phyloP scores from a whole-genome alignment of 2,329 filamentous ascomycete genomes.

The Rutstroemia sydowiana region DNA sequence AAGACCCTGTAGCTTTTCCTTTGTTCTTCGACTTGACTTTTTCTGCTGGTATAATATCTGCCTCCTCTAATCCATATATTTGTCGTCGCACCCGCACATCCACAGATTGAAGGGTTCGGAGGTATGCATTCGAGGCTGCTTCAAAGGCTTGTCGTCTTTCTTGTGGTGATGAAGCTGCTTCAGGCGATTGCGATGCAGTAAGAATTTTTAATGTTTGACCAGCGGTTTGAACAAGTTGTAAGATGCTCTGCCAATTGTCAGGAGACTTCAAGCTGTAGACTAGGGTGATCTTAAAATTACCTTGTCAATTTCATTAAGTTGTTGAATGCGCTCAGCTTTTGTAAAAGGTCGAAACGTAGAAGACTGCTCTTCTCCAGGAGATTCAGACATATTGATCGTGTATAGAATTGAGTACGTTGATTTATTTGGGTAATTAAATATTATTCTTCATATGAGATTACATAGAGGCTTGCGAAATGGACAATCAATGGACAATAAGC shows the following conservation, averaged over 20 bases:
- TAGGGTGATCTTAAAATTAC: constrained; percentile 32
- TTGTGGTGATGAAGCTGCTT: constrained; percentile 3
- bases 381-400: constrained; percentile 10
- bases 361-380: constrained; percentile 11
- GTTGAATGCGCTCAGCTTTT: constrained; percentile 69
- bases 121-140: constrained; percentile 57
- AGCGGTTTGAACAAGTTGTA: constrained; percentile 48
- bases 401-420: too few relatives aligned
- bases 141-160: constrained; percentile 43
- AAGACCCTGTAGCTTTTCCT: constrained; percentile 1
- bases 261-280: background rate
- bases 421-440: too few relatives aligned
- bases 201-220: constrained; percentile 58
- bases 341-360: constrained; percentile 44
- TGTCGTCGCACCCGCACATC: constrained; percentile 69
- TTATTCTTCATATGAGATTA: too few relatives aligned
- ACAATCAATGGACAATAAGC: background rate
- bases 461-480: too few relatives aligned
- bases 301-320: constrained; percentile 72
- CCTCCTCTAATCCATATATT: constrained; percentile 75
- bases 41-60: constrained; percentile 55
- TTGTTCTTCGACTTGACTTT: constrained; percentile 21
- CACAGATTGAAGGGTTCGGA: constrained; percentile 64
- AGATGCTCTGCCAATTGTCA: constrained; percentile 26
- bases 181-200: constrained; percentile 38